Evolutionary conservation across 2,329 filamentous ascomycete species (phyloP).

Genomic region (Lasiodiplodia gonubiensis): DNA sequence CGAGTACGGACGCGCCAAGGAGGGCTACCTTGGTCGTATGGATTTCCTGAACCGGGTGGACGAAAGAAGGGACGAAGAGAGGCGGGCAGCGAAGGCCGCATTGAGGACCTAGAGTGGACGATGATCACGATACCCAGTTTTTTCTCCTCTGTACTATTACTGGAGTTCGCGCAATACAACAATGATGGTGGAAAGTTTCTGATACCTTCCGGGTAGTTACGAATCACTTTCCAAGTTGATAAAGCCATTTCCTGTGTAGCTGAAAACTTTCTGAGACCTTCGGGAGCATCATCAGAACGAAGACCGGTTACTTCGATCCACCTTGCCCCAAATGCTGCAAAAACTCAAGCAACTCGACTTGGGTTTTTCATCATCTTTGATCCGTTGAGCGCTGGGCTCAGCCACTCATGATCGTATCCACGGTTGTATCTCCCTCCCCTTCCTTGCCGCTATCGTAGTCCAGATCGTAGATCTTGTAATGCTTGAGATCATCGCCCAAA

Average conservation of each 20-base stretch:
- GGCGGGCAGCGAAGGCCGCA: conserved; percentile 57
- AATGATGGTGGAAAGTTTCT: no score
- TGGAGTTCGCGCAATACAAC: not conserved
- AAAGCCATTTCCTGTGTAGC: not conserved
- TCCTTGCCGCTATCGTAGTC: conserved; percentile 39
- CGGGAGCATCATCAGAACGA: not conserved
- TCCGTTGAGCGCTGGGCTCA: not conserved
- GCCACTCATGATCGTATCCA: conserved; percentile 29
- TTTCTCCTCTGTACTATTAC: not conserved
- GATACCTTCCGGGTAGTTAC: no score
- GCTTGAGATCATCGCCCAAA: conserved; percentile 58
- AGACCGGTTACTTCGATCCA: not conserved
- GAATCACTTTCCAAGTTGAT: not conserved
- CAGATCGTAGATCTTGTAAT: conserved; percentile 63
- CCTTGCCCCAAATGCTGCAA: not conserved
- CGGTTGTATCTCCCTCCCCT: conserved; percentile 27
- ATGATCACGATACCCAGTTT: not conserved
- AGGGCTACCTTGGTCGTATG: conserved; percentile 66
- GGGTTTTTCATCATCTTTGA: not conserved
- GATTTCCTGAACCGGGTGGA: conserved; percentile 67
- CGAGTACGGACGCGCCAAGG: conserved; percentile 65
- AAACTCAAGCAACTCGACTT: not conserved
- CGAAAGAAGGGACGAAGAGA: conserved; percentile 61
- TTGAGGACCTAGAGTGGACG: conserved; percentile 3
- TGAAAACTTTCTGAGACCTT: not conserved